Conservation (phyloP, 768 basidiomycete genomes). For the Hortiboletus flavorubellus region DNA sequence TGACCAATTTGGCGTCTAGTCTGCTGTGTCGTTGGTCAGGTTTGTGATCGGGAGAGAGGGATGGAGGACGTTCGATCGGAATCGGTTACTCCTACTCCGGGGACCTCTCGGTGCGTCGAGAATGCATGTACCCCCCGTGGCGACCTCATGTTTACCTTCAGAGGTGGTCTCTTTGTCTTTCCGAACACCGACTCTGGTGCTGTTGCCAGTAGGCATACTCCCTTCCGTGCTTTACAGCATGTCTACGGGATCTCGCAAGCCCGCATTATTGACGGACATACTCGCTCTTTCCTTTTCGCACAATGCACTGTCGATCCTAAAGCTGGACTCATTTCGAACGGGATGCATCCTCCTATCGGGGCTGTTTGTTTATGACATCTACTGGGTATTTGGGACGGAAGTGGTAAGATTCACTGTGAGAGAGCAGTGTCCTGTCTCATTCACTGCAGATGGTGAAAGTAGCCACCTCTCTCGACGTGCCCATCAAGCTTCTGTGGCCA, state of each 20-base stretch:
- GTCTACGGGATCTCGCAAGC: constrained; percentile 42
- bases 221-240: constrained; percentile 66
- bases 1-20: constrained; percentile 32
- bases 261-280: constrained; percentile 75
- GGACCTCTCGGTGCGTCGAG: constrained; percentile 41
- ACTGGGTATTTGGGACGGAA: constrained; percentile 89
- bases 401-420: constrained; percentile 53
- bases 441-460: constrained; percentile 81
- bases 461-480: constrained; percentile 84
- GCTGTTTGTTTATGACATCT: constrained; percentile 91
- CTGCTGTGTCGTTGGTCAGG: constrained; percentile 47
- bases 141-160: constrained; percentile 19
- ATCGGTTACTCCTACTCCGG: constrained; percentile 43
- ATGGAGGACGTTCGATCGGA: constrained; percentile 58
- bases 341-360: constrained; percentile 79
- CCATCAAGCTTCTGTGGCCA: constrained; percentile 90
- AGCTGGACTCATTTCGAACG: constrained; percentile 86
- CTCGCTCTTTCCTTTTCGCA: constrained; percentile 75
- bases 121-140: neutral
- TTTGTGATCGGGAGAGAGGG: constrained; percentile 45
- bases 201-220: constrained; percentile 57
- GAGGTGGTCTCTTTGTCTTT: constrained; percentile 42
- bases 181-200: constrained; percentile 53
- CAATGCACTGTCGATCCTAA: constrained; percentile 74
- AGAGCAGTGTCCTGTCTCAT: constrained; percentile 1